These are phyloP conservation scores for Cylindrotheca closterium DNA, from an alignment of 108 stramenopile genomes.

Conservation along the genomic window DNA sequence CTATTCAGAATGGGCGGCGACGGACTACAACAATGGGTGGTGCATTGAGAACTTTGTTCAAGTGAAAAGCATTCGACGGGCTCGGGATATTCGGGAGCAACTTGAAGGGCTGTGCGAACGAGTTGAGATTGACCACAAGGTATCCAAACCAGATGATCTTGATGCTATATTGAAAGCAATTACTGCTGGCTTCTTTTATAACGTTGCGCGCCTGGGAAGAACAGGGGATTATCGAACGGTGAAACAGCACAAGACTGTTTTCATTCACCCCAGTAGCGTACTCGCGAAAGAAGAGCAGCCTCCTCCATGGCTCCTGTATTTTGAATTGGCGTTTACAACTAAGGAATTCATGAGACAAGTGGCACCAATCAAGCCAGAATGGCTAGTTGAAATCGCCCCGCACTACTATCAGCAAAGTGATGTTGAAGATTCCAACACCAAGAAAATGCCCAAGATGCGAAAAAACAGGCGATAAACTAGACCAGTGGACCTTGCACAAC, in stretches of 20 bases:
- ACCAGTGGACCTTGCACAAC: background rate
- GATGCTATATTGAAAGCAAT: constrained; percentile 90
- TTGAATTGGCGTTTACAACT: constrained; percentile 96
- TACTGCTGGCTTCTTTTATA: constrained; percentile 98
- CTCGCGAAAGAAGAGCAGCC: constrained; percentile 91
- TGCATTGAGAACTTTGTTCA: constrained; percentile 99
- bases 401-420: constrained; percentile 96
- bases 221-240: constrained; percentile 96
- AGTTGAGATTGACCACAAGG: constrained; percentile 90
- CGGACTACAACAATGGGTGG: constrained; percentile 94
- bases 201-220: constrained; percentile 87
- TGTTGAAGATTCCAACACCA: constrained; percentile 83
- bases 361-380: constrained; percentile 90
- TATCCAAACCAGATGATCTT: constrained; percentile 60
- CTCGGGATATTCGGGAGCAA: constrained; percentile 97
- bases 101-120: constrained; percentile 97
- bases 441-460: constrained; percentile 65
- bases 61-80: constrained; percentile 89
- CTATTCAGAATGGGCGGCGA: constrained; percentile 93
- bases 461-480: background rate
- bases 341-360: constrained; percentile 99
- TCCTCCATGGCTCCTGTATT: constrained; percentile 92
- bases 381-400: constrained; percentile 97
- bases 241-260: constrained; percentile 93
- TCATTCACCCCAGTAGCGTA: constrained; percentile 96